Conservation (phyloP, 164 flowering plant species). For the Litsea cubeba region DNA sequence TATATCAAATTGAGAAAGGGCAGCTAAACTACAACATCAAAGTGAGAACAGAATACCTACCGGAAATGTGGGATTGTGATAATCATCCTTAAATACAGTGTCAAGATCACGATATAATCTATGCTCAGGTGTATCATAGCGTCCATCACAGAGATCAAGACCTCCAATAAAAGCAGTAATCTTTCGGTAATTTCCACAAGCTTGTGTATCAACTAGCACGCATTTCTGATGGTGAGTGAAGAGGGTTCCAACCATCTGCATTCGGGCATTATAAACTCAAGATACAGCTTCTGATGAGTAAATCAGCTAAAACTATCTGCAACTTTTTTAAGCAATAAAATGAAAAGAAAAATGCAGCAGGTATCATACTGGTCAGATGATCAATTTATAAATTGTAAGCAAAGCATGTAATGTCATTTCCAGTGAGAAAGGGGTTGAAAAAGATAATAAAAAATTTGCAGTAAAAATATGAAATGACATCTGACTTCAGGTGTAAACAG, state of each 20-base stretch:
- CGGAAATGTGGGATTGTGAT: conserved; percentile 74
- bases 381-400: too few species aligned
- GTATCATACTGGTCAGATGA: too few species aligned
- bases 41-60: conserved; percentile 32
- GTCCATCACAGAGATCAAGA: conserved; percentile 88
- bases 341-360: too few species aligned
- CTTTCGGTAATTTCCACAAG: conserved; percentile 57
- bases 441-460: too few species aligned
- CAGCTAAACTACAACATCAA: background rate
- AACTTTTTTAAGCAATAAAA: too few species aligned
- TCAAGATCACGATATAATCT: conserved; percentile 64
- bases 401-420: too few species aligned
- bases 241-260: conserved; percentile 73
- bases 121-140: conserved; percentile 89
- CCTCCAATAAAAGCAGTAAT: conserved; percentile 83
- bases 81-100: conserved; percentile 66
- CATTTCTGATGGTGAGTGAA: conserved; percentile 91
- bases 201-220: conserved; percentile 81
- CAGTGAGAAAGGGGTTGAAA: too few species aligned
- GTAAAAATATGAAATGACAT: too few species aligned
- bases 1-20: background rate
- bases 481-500: too few species aligned
- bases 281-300: too few species aligned
- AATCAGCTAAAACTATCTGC: too few species aligned
- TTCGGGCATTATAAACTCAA: background rate